Base-by-base conservation (phyloP, 495 filamentous ascomycete genomes). In the Talaromyces adpressus region DNA sequence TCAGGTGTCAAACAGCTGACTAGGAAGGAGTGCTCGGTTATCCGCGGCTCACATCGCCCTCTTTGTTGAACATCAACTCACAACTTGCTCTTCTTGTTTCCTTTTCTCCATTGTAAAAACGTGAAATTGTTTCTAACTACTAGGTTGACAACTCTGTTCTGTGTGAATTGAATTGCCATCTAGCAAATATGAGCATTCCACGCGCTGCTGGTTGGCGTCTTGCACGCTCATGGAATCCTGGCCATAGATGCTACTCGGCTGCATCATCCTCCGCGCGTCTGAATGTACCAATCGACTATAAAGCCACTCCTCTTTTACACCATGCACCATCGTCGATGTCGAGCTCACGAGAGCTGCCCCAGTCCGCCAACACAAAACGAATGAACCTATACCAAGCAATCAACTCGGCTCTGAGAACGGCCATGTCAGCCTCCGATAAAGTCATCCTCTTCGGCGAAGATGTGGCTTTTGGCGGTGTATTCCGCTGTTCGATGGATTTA, bases 401-500 rank as follows among this genome's bases (percentile, higher is more conserved):
- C 77, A 97, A 97, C 74, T 86, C 91, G 69, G 93, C 93, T 14
- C 79, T 98, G 11, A 82, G 88, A 32, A 89, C 85, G 47, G 89
- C 94, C 34, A 82, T 98, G n/a, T 81, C 87, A 12, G 84, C 87
- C 16, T 93, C 96, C 66, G 90, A 93, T 62, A 87, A 88, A 22
- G 91, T 95, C 25, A 78, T 97, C 49, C 83, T 98, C 34, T 98
- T 98, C 65, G 94, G 94, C 53, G 94, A 98, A 78, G 94, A 98
- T 72, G 91, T 98, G 23, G 89, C 93, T 39, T 98, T 98, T 67
- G 94, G 94, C 14, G 94, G 94, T 29, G 94, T 98, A 22, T 98
- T 98, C 73, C 88, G 94, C 34, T 97, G 93, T 76, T 93, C 90
- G 47, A 91, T 92, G 86, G 90, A 93, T 68, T 84, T 98, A 9